These are phyloP conservation scores for Aspergillus fructus DNA, from an alignment of 2,329 filamentous ascomycete species.

Conservation along the genomic window DNA sequence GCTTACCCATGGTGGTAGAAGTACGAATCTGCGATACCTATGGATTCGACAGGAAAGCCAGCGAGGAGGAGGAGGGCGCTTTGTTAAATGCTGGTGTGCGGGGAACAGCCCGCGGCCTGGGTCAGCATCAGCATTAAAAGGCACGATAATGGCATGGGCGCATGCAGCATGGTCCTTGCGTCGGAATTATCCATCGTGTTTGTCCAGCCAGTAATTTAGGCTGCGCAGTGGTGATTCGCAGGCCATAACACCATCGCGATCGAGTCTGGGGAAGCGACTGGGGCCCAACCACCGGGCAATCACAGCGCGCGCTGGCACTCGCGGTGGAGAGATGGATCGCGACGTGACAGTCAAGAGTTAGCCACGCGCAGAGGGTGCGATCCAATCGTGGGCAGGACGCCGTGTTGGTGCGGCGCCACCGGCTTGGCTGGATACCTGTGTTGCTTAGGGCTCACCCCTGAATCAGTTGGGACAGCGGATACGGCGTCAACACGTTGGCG, in stretches of 20 bases:
- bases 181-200: not conserved
- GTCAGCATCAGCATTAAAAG: not conserved
- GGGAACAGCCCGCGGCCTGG: not conserved
- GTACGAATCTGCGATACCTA: too few relatives aligned
- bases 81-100: slow-evolving; percentile 1
- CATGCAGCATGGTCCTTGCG: not conserved
- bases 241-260: slow-evolving; percentile 7
- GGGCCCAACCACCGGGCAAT: not conserved
- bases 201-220: not conserved
- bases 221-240: slow-evolving; percentile 1
- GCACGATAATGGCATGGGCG: not conserved
- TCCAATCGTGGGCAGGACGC: too few relatives aligned
- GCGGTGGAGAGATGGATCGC: not conserved
- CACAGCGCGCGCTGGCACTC: not conserved
- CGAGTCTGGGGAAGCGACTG: slow-evolving; percentile 4
- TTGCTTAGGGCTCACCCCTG: too few relatives aligned
- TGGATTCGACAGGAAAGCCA: not conserved
- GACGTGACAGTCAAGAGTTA: not conserved
- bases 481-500: too few relatives aligned
- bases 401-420: too few relatives aligned
- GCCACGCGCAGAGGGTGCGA: too few relatives aligned
- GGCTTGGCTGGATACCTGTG: too few relatives aligned
- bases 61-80: not conserved
- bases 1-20: slow-evolving; percentile 4
- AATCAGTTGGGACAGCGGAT: too few relatives aligned